Conservation (phyloP, 2,329 filamentous ascomycete genomes). For the Epichloe glyceriae region DNA sequence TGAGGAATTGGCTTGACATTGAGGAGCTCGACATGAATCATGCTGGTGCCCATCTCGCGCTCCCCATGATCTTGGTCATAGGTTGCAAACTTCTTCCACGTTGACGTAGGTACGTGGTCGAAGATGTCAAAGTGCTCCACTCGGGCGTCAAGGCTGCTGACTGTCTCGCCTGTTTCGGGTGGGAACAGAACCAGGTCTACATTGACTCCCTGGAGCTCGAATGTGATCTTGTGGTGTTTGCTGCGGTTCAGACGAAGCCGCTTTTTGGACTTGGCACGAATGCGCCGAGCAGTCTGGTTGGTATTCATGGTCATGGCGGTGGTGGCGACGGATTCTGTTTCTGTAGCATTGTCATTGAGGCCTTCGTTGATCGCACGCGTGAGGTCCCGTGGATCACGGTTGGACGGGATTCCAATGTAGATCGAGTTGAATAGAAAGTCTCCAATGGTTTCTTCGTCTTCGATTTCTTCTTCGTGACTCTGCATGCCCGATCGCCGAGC, state of each 20-base stretch:
- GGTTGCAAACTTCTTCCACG: constrained; percentile 96
- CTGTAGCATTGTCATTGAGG: constrained; percentile 72
- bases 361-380: constrained; percentile 76
- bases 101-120: constrained; percentile 87
- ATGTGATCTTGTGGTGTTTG: constrained; percentile 87
- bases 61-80: constrained; percentile 82
- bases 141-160: constrained; percentile 76
- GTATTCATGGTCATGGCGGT: constrained; percentile 53
- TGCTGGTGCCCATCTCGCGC: constrained; percentile 72
- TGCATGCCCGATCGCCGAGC: constrained; percentile 43
- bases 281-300: constrained; percentile 31
- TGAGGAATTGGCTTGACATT: constrained; percentile 78
- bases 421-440: constrained; percentile 98
- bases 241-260: constrained; percentile 68
- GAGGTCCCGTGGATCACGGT: constrained; percentile 72
- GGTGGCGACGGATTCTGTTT: constrained; percentile 79
- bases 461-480: constrained; percentile 54
- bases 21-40: constrained; percentile 80
- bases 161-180: constrained; percentile 61
- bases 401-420: constrained; percentile 84
- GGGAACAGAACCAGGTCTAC: constrained; percentile 75
- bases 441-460: constrained; percentile 77
- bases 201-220: constrained; percentile 76
- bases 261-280: constrained; percentile 33
- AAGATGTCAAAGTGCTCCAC: constrained; percentile 79